Percentiles rank a stretch among this genome's conserved stretches.
Conservation (phyloP, 1,284 basidiomycete genomes). For the Cutaneotrichosporon sp. region DNA sequence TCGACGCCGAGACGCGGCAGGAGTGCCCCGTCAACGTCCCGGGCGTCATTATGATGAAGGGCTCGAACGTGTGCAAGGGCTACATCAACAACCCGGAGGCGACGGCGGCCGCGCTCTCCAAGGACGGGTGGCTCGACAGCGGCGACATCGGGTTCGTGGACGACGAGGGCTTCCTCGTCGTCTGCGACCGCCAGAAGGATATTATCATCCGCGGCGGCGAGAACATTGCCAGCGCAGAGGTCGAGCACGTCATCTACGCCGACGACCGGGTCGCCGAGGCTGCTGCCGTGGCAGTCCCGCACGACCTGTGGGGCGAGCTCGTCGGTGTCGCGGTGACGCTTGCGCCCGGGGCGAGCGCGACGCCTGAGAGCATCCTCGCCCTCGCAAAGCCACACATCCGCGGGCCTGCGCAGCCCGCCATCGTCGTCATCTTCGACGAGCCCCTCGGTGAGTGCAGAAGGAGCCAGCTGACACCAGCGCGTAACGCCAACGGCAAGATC, state of each 20-base stretch:
- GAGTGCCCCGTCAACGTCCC: slow-evolving; percentile 27
- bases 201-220: slow-evolving; percentile 52
- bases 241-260: slow-evolving; percentile 45
- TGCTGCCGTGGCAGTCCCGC: slow-evolving; percentile 42
- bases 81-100: slow-evolving; percentile 42
- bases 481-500: slow-evolving; percentile 24
- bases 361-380: slow-evolving; percentile 12
- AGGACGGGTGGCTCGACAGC: slow-evolving; percentile 48
- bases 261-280: slow-evolving; percentile 40
- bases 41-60: slow-evolving; percentile 38
- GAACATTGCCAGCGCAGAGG: slow-evolving; percentile 44
- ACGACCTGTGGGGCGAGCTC: slow-evolving; percentile 40
- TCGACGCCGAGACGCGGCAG: slow-evolving; percentile 34
- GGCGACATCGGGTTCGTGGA: slow-evolving; percentile 46
- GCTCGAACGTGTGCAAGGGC: slow-evolving; percentile 47
- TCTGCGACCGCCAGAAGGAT: slow-evolving; percentile 43
- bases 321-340: slow-evolving; percentile 43
- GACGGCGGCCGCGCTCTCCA: slow-evolving; percentile 34
- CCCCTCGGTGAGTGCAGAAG: slow-evolving; percentile 32
- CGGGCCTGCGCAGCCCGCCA: slow-evolving; percentile 16
- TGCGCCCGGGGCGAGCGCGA: slow-evolving; percentile 19
- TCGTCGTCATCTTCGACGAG: slow-evolving; percentile 22
- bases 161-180: slow-evolving; percentile 41
- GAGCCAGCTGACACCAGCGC: slow-evolving; percentile 11
- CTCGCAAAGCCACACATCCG: slow-evolving; percentile 16